phyloP scores from a whole-genome alignment of 208 protist genomes.

The Trypanosomatidae sp. region DNA sequence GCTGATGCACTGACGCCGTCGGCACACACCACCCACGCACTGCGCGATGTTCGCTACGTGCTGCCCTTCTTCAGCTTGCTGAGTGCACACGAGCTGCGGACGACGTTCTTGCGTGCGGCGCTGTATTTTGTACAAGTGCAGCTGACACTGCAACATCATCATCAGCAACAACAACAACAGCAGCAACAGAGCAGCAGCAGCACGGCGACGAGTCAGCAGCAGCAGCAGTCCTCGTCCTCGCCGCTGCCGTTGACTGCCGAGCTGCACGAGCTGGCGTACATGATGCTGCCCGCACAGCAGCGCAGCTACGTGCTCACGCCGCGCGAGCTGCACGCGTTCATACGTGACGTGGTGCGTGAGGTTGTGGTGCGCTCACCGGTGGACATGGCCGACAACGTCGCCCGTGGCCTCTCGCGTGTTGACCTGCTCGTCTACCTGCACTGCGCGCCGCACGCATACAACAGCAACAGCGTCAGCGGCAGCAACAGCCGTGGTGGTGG shows the following conservation, averaged over 20 bases:
- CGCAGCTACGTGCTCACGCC: conserved; percentile 23
- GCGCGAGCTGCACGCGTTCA: conserved; percentile 25
- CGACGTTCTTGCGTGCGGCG: conserved; percentile 34
- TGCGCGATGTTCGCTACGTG: conserved; percentile 58
- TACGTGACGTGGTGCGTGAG: conserved; percentile 30
- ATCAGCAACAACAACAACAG: conserved; percentile 10
- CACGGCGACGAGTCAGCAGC: no score
- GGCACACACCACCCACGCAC: background rate
- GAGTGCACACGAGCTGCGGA: conserved; percentile 21
- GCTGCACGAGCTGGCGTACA: background rate
- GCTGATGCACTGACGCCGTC: background rate
- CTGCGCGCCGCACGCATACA: conserved; percentile 24
- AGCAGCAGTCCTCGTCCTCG: no score
- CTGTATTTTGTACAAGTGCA: conserved; percentile 67
- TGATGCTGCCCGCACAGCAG: conserved; percentile 10
- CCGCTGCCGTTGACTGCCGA: no score
- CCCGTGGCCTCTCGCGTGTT: conserved; percentile 38
- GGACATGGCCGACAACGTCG: conserved; percentile 11
- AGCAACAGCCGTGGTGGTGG: background rate
- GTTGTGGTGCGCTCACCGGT: conserved; percentile 40
- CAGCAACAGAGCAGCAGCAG: no score
- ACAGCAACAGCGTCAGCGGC: conserved; percentile 1
- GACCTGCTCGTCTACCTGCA: conserved; percentile 60
- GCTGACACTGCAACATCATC: conserved; percentile 31
- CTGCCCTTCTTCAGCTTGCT: conserved; percentile 64